Evolutionary conservation across 2,329 filamentous ascomycete genomes (phyloP), one percentile per base, ranked within the genome.

Genomic region (Colletotrichum sp.): DNA sequence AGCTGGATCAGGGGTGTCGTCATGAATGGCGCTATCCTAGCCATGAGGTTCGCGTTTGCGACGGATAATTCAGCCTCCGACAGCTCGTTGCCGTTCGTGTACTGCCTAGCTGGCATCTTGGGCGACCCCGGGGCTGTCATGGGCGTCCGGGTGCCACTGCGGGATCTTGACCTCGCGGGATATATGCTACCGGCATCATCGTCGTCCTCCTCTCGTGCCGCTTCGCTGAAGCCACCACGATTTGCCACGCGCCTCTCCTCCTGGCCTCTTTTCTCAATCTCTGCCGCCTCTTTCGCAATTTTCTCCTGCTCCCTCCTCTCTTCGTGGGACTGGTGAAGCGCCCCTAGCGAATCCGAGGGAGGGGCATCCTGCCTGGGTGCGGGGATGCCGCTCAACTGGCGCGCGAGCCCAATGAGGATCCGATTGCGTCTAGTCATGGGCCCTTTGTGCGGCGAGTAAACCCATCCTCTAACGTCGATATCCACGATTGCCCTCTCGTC

Each of bases 401-500:
- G 91, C 16, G 96, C 96, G 28, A 99, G 88, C 1, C 96, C 95
- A 70, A 99, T 92, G 80, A 98, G 88, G 77, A 99, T 88, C 49
- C 97, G 91, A 81, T 98, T 98, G 81, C 95, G 95, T 79, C 96
- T 91, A 30, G 92, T 96, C 90, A 98, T 93, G 6, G 95, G 96
- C 0, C 95, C 96, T 79, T 90, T 90, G 81, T 96, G 95, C 21
- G 96, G 96, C 52, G 93, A 92, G 84, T 98, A 99, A 68, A 99
- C 91, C 97, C 98, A 99, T 16, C 97, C 97, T 79, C 96, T 91
- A 28, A 99, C 95, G 83, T 99, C 96, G 7, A 99, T 95, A 82
- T 99, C 96, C 2, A 98, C 95, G 6, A 98, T 88, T 1, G 96
- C 95, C 83, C 94, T 94, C 80, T 96, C 93, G 76, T 96, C 93